These are phyloP conservation scores for Endoconidiophora laricicola DNA, from an alignment of 2,329 filamentous ascomycete genomes.

Conservation along the genomic window DNA sequence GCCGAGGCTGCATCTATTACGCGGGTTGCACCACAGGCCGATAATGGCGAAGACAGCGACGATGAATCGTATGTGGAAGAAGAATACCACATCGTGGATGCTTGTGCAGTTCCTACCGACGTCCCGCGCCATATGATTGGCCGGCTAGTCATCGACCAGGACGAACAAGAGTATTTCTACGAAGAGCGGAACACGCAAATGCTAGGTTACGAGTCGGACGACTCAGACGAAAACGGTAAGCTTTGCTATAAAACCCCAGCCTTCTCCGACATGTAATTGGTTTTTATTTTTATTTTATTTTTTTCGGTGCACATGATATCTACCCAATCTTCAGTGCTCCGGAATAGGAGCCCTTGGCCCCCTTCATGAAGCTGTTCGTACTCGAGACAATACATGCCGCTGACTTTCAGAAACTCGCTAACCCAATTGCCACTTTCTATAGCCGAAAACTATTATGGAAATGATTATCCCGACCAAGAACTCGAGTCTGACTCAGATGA, in stretches of 20 bases:
- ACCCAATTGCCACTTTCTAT: constrained; percentile 3
- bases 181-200: constrained; percentile 10
- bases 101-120: constrained; percentile 29
- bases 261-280: no score
- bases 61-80: constrained; percentile 46
- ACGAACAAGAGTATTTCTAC: constrained; percentile 43
- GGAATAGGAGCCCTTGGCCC: no score
- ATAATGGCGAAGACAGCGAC: constrained; percentile 28
- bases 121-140: constrained; percentile 36
- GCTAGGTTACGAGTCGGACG: constrained; percentile 33
- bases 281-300: no score
- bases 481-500: constrained; percentile 42
- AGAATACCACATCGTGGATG: constrained; percentile 45
- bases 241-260: background rate
- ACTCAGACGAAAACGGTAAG: constrained; percentile 49
- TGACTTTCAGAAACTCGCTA: background rate
- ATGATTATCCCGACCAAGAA: constrained; percentile 69
- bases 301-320: no score
- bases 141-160: constrained; percentile 38
- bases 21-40: constrained; percentile 17
- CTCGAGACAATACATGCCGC: no score
- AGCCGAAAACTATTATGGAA: constrained; percentile 65
- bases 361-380: no score
- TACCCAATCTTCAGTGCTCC: no score
- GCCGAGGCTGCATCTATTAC: constrained; percentile 1